These are phyloP conservation scores for Chaetothyriales sp. DNA, from an alignment of 2,329 filamentous ascomycete genomes.

Conservation along the genomic window DNA sequence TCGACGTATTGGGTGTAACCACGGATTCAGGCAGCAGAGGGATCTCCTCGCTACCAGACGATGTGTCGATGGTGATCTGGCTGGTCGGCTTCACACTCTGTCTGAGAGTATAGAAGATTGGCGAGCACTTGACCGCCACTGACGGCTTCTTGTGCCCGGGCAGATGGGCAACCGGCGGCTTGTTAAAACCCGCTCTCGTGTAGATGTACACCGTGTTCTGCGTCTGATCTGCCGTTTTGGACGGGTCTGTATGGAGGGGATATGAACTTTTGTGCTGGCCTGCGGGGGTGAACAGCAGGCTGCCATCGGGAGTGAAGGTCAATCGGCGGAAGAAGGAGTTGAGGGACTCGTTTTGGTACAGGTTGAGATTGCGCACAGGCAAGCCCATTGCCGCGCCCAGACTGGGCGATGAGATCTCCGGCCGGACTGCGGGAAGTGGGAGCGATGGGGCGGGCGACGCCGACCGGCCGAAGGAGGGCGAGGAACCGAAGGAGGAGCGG, in stretches of 20 bases:
- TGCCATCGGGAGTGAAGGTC: slow-evolving; percentile 90
- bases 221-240: slow-evolving; percentile 66
- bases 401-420: slow-evolving; percentile 69
- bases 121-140: slow-evolving; percentile 87
- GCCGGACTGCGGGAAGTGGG: slow-evolving; percentile 88
- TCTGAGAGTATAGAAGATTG: slow-evolving; percentile 69
- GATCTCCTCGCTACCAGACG: slow-evolving; percentile 67
- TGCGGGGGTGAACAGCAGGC: slow-evolving; percentile 80
- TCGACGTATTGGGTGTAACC: slow-evolving; percentile 40
- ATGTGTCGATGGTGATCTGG: slow-evolving; percentile 89
- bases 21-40: slow-evolving; percentile 70
- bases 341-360: slow-evolving; percentile 92
- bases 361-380: slow-evolving; percentile 66
- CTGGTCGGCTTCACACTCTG: slow-evolving; percentile 54
- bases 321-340: slow-evolving; percentile 92
- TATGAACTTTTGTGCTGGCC: slow-evolving; percentile 84
- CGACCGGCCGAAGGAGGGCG: slow-evolving; percentile 64
- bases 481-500: slow-evolving; percentile 78
- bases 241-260: slow-evolving; percentile 47
- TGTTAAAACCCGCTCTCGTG: slow-evolving; percentile 88
- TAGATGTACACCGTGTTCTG: slow-evolving; percentile 98
- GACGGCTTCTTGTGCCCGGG: slow-evolving; percentile 97
- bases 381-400: slow-evolving; percentile 40
- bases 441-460: slow-evolving; percentile 86
- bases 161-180: slow-evolving; percentile 83